Conservation (phyloP, 495 filamentous ascomycete genomes). For the Neurospora sp. region DNA sequence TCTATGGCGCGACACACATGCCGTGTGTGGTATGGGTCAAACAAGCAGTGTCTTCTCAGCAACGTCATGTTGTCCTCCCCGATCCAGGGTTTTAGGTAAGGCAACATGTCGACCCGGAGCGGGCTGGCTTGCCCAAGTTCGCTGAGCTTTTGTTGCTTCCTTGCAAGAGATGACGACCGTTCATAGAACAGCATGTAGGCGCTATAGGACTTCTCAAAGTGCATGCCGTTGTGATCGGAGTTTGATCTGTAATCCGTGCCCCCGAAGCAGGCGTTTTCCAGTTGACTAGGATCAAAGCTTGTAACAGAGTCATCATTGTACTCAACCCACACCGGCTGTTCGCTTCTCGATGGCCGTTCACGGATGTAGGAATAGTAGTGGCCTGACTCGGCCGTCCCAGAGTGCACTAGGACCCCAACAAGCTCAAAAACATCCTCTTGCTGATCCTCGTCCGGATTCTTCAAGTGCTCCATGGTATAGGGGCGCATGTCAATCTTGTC, state of each 20-base stretch:
- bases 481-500: conserved; percentile 76
- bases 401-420: conserved; percentile 86
- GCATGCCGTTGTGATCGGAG: conserved; percentile 33
- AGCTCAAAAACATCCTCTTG: conserved; percentile 75
- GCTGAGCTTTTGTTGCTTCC: conserved; percentile 31
- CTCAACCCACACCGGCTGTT: conserved; percentile 62
- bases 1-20: conserved; percentile 56
- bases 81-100: conserved; percentile 49
- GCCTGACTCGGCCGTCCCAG: conserved; percentile 84
- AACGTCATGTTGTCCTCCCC: conserved; percentile 60
- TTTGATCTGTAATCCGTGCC: conserved; percentile 47
- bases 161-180: conserved; percentile 55
- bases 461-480: conserved; percentile 82
- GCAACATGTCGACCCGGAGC: conserved; percentile 47
- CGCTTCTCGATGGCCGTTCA: conserved; percentile 53
- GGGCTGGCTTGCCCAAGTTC: conserved; percentile 29
- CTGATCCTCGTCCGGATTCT: conserved; percentile 43
- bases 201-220: conserved; percentile 62
- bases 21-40: conserved; percentile 58
- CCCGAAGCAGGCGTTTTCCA: conserved; percentile 72
- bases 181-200: conserved; percentile 99
- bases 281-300: conserved; percentile 60
- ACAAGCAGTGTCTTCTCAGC: conserved; percentile 70
- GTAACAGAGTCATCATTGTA: conserved; percentile 85
- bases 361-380: conserved; percentile 97